Base-by-base conservation (phyloP, 805 yeast species). In the Kuraishia ogatae region DNA sequence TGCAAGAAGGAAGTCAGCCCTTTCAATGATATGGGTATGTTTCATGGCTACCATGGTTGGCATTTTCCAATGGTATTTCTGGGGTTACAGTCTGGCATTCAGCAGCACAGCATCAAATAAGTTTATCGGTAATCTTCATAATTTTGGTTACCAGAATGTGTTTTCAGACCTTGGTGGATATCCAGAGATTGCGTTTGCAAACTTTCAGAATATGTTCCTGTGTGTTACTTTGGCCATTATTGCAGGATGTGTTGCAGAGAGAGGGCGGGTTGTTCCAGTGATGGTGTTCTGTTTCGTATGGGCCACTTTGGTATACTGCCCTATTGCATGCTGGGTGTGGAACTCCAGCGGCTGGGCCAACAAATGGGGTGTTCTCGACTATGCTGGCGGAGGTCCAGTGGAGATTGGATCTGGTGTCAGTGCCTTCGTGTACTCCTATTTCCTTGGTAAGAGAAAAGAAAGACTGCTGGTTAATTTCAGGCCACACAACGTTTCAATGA, bases 301-400 rank as follows among this genome's bases (percentile, higher is more conserved):
- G 96, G 85, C 93, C 13, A 93, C 99, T 1, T 64, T 89, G 4
- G 97, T 92, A 15, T 93, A 93, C 71, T 87, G 96, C 67, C 98
- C 98, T 0, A 80, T 93, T n/a, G 93, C 93, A 5, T 89, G 84
- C 71, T 92, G 98, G 97, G 83, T 89, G 55, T 93, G 98, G 98
- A 87, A 90, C 55, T 66, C 88, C 1, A 85, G 84, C 50, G 98
- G 99, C 47, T 93, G 98, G 98, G 97, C 97, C 43, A 79, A 78
- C 61, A 77, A 83, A 62, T 93, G 96, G 84, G 97, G 96, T 5
- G 98, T 85, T 1, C 75, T 93, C 53, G 99, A 93, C 68, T 93
- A 89, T 69, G 99, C 99, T 23, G 99, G 99, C 29, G 98, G 98
- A 55, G 97, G 97, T 0, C 96, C 97, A 0, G 97, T 93, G 26